These are phyloP conservation scores for Halteria grandinella DNA, from an alignment of 73 alveolate genomes.

Conservation along the genomic window DNA sequence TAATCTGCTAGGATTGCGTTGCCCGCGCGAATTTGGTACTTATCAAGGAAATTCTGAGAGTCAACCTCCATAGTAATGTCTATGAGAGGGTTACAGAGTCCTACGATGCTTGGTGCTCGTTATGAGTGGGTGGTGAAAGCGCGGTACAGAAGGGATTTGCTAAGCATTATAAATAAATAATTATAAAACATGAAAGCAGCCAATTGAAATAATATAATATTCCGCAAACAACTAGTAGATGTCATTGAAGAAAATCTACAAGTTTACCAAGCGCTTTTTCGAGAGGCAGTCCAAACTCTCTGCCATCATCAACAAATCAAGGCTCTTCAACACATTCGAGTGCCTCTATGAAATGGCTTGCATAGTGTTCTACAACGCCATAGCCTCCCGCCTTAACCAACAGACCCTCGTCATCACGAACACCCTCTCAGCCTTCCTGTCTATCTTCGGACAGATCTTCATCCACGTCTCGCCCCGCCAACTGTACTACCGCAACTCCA, in stretches of 20 bases:
- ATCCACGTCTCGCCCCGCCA: constrained; percentile 50
- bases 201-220: not conserved
- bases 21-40: constrained; percentile 45
- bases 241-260: not conserved
- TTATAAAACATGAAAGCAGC: not conserved
- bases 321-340: constrained; percentile 46
- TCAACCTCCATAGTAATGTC: constrained; percentile 67
- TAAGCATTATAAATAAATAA: not conserved
- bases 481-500: constrained; percentile 22
- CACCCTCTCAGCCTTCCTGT: constrained; percentile 27
- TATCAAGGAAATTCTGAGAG: constrained; percentile 20
- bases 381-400: constrained; percentile 37
- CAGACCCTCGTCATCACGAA: not conserved
- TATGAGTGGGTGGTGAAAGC: not conserved
- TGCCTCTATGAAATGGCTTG: constrained; percentile 3
- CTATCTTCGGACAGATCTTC: constrained; percentile 20
- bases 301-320: constrained; percentile 39
- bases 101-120: constrained; percentile 21
- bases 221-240: not conserved
- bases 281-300: constrained; percentile 36
- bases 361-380: constrained; percentile 22
- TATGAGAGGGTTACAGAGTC: constrained; percentile 73
- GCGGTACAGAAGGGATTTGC: not conserved
- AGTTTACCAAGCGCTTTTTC: not conserved
- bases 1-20: constrained; percentile 74